phyloP scores from a whole-genome alignment of 2,329 filamentous ascomycete genomes.

The Exophiala alcalophila region DNA sequence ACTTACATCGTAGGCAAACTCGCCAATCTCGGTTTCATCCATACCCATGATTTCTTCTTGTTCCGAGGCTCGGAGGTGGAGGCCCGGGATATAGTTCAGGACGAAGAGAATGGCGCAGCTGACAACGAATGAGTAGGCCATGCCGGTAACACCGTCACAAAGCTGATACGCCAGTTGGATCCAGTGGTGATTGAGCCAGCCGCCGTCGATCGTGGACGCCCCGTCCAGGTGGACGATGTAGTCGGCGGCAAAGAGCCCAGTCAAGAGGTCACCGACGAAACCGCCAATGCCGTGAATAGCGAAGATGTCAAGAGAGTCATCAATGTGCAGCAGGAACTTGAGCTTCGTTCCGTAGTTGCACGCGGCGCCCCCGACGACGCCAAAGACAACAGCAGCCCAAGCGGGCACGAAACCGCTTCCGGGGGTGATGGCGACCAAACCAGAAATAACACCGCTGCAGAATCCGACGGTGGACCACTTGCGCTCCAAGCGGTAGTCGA shows the following conservation, averaged over 20 bases:
- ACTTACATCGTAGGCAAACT: slow-evolving; percentile 62
- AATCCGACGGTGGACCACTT: slow-evolving; percentile 95
- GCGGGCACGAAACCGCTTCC: slow-evolving; percentile 81
- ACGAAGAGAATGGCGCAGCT: slow-evolving; percentile 54
- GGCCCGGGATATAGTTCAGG: slow-evolving; percentile 57
- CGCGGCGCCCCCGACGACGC: slow-evolving; percentile 49
- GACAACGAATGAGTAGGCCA: slow-evolving; percentile 54
- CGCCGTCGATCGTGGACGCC: slow-evolving; percentile 55
- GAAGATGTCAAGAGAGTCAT: slow-evolving; percentile 60
- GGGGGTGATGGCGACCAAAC: slow-evolving; percentile 83
- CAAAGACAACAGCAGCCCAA: slow-evolving; percentile 55
- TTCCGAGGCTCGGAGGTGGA: slow-evolving; percentile 54
- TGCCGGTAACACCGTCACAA: slow-evolving; percentile 56
- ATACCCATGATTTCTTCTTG: slow-evolving; percentile 56
- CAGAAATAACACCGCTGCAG: slow-evolving; percentile 85
- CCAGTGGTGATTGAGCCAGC: slow-evolving; percentile 53
- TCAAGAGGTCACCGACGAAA: slow-evolving; percentile 55
- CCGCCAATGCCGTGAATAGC: slow-evolving; percentile 61
- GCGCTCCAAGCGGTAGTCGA: slow-evolving; percentile 82
- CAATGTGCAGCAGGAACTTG: slow-evolving; percentile 54
- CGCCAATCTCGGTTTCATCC: slow-evolving; percentile 81
- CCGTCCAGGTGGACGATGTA: slow-evolving; percentile 54
- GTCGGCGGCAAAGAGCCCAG: slow-evolving; percentile 55
- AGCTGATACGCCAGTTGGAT: slow-evolving; percentile 58
- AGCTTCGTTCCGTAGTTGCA: slow-evolving; percentile 50